Percentiles rank a stretch among this genome's conserved stretches.
Evolutionary conservation across 768 basidiomycete species (phyloP).

Genomic region (Naganishia kalamii): DNA sequence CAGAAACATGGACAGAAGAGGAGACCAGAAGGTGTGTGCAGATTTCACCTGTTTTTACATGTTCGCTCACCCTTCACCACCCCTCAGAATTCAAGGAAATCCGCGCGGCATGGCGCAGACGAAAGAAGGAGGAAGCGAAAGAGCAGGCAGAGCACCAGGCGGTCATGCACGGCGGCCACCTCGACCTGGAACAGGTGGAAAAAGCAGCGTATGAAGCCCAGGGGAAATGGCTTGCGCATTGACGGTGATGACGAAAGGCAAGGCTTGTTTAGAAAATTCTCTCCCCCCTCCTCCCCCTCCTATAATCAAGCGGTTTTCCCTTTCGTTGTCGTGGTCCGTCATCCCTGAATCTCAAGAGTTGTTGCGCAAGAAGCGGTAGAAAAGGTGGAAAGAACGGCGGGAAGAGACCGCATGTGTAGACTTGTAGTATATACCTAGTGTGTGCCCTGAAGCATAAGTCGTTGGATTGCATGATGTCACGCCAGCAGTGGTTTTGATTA

Average conservation of each 20-base stretch:
- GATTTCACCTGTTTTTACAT: neutral
- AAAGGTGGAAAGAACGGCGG: no score
- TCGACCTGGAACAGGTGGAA: conserved; percentile 15
- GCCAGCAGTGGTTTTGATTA: no score
- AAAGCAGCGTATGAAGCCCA: conserved; percentile 16
- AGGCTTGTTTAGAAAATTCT: no score
- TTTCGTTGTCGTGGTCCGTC: no score
- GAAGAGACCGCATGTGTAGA: no score
- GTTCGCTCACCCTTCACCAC: neutral
- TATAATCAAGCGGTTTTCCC: neutral
- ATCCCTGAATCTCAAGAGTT: no score
- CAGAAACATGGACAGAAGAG: conserved; percentile 90
- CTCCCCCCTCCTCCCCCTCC: no score
- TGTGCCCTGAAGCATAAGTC: no score
- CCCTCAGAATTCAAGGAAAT: conserved; percentile 98
- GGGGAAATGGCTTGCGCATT: conserved; percentile 21
- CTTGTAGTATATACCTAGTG: no score
- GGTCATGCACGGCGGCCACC: conserved; percentile 23
- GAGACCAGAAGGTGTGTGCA: conserved; percentile 71
- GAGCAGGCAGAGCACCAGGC: conserved; percentile 29
- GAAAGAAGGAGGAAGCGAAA: conserved; percentile 66
- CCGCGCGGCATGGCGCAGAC: conserved; percentile 89
- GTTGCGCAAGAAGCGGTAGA: no score
- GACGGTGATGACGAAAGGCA: conserved; percentile 15
- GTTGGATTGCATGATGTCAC: no score